phyloP scores from a whole-genome alignment of 1,139 yeast species.

The Eremothecium cymbalariae region DNA sequence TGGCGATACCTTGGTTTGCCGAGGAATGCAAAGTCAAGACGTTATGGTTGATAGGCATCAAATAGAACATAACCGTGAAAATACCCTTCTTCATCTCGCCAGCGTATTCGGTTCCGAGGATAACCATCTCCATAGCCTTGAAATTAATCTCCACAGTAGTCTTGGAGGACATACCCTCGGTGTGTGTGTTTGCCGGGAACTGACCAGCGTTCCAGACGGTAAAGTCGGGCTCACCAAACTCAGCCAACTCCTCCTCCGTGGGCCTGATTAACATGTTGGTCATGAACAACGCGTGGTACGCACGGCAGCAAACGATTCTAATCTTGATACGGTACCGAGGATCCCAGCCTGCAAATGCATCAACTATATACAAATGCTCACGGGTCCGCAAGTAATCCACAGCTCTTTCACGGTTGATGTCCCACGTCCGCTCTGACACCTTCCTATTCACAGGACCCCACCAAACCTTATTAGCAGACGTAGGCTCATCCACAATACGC shows the following conservation, averaged over 20 bases:
- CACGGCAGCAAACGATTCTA: slow-evolving; percentile 95
- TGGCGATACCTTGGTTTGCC: slow-evolving; percentile 74
- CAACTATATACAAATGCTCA: slow-evolving; percentile 88
- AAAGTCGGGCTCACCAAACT: slow-evolving; percentile 96
- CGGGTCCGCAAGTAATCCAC: slow-evolving; percentile 94
- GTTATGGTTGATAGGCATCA: slow-evolving; percentile 91
- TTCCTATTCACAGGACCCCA: slow-evolving; percentile 99
- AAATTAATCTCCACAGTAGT: slow-evolving; percentile 95
- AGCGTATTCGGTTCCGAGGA: slow-evolving; percentile 96
- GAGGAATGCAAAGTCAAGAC: slow-evolving; percentile 94
- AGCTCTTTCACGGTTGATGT: slow-evolving; percentile 92
- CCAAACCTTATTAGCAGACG: slow-evolving; percentile 82
- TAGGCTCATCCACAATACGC: slow-evolving; percentile 91
- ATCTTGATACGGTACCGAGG: slow-evolving; percentile 96
- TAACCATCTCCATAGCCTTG: slow-evolving; percentile 98
- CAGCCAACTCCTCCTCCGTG: slow-evolving; percentile 74
- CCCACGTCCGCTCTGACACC: slow-evolving; percentile 92
- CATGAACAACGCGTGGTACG: slow-evolving; percentile 97
- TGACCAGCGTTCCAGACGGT: slow-evolving; percentile 98
- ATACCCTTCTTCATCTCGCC: slow-evolving; percentile 99
- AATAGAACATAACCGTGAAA: slow-evolving; percentile 96
- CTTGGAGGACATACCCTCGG: slow-evolving; percentile 95
- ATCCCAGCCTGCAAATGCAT: slow-evolving; percentile 98
- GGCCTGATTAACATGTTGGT: slow-evolving; percentile 97
- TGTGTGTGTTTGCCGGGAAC: slow-evolving; percentile 95